These are phyloP conservation scores for Schoenoplectus tabernaemontani DNA, from an alignment of 202 grass and related monocot species.

Conservation along the genomic window DNA sequence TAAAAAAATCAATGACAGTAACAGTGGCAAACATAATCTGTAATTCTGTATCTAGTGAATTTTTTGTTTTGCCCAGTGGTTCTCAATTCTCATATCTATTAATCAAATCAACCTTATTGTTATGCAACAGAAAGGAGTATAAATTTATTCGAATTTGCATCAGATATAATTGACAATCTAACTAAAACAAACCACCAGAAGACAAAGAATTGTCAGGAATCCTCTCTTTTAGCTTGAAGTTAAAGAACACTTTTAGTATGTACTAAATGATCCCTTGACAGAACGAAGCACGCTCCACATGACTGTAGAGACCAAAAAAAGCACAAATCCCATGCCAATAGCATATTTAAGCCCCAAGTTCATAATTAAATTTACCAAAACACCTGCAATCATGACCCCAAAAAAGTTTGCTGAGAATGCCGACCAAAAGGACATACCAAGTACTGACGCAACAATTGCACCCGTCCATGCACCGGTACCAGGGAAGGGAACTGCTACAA, in stretches of 20 bases:
- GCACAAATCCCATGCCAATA: constrained; percentile 39
- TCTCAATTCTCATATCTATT: background rate
- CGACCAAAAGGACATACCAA: constrained; percentile 75
- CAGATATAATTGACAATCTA: background rate
- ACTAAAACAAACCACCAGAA: background rate
- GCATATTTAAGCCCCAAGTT: constrained; percentile 83
- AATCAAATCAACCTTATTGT: background rate
- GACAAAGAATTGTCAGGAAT: background rate
- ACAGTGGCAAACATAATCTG: no score
- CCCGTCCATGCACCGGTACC: constrained; percentile 87
- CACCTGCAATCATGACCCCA: constrained; percentile 59
- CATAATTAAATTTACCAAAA: constrained; percentile 80
- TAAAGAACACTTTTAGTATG: constrained; percentile 20
- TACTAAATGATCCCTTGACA: constrained; percentile 42
- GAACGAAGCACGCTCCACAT: constrained; percentile 79
- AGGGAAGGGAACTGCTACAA: constrained; percentile 82
- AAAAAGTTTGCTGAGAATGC: constrained; percentile 71
- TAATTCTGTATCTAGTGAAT: background rate
- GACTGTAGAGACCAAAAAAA: constrained; percentile 60
- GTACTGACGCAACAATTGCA: constrained; percentile 65
- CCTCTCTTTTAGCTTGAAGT: background rate
- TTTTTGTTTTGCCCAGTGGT: background rate
- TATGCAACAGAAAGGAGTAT: background rate
- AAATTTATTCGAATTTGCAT: background rate
- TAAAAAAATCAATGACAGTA: no score